Evolutionary conservation across 2,329 filamentous ascomycete species (phyloP).

Genomic region (Elsinoe arachidis): DNA sequence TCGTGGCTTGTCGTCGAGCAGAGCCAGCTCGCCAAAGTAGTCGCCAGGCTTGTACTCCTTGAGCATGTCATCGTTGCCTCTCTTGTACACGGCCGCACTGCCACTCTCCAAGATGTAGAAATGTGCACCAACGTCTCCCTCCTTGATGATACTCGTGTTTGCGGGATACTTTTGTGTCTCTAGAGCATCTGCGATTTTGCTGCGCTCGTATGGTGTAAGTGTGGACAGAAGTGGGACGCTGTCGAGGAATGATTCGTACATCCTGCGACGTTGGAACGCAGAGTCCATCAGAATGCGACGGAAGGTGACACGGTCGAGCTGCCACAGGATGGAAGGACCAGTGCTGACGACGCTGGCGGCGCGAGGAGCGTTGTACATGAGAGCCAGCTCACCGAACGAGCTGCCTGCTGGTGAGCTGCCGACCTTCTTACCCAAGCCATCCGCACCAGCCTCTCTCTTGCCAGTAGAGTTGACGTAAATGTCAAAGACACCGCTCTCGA

Average conservation of each 20-base stretch:
- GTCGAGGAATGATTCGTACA: slow-evolving; percentile 95
- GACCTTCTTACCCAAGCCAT: slow-evolving; percentile 77
- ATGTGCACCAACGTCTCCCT: slow-evolving; percentile 83
- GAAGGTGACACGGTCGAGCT: slow-evolving; percentile 90
- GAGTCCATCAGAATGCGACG: slow-evolving; percentile 97
- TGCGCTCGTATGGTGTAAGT: slow-evolving; percentile 84
- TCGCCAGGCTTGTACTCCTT: slow-evolving; percentile 84
- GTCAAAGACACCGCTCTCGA: slow-evolving; percentile 84
- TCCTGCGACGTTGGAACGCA: slow-evolving; percentile 86
- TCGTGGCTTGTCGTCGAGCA: slow-evolving; percentile 87
- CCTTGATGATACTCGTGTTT: slow-evolving; percentile 75
- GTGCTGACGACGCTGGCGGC: slow-evolving; percentile 87
- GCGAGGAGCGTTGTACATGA: slow-evolving; percentile 98
- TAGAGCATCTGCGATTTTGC: slow-evolving; percentile 93
- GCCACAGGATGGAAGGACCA: slow-evolving; percentile 80
- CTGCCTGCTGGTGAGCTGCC: slow-evolving; percentile 75
- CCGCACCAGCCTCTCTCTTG: slow-evolving; percentile 65
- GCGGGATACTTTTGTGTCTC: slow-evolving; percentile 79
- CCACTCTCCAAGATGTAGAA: slow-evolving; percentile 89
- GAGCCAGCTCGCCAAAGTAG: slow-evolving; percentile 91
- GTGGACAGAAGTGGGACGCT: slow-evolving; percentile 79
- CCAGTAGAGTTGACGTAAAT: slow-evolving; percentile 79
- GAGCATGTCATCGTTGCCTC: slow-evolving; percentile 59
- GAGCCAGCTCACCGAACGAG: slow-evolving; percentile 89
- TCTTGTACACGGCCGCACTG: slow-evolving; percentile 77